Evolutionary conservation across 2,329 filamentous ascomycete species (phyloP).

Genomic region (Aspergillus ruber): DNA sequence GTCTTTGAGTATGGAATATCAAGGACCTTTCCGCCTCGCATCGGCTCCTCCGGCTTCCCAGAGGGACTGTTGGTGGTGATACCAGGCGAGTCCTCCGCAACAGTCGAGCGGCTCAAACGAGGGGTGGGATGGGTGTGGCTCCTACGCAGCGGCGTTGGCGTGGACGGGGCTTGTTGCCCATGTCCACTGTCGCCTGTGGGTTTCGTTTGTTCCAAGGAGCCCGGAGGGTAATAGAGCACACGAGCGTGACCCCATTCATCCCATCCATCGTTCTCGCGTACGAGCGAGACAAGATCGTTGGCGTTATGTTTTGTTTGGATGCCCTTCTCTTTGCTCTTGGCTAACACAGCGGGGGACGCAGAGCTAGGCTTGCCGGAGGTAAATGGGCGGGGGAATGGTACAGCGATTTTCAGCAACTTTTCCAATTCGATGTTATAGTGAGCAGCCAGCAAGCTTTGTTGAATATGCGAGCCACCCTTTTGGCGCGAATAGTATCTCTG

Average conservation of each 20-base stretch:
- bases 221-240: conserved; percentile 65
- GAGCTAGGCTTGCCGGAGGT: conserved; percentile 48
- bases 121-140: conserved; percentile 56
- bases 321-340: conserved; percentile 71
- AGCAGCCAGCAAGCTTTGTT: conserved; percentile 67
- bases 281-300: conserved; percentile 75
- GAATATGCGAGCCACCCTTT: conserved; percentile 62
- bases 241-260: conserved; percentile 74
- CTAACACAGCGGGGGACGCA: conserved; percentile 46
- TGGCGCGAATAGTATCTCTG: conserved; percentile 89
- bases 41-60: conserved; percentile 29
- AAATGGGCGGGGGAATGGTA: conserved; percentile 71
- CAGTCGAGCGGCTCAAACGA: conserved; percentile 40
- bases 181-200: conserved; percentile 19
- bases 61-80: conserved; percentile 39
- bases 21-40: conserved; percentile 48
- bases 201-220: conserved; percentile 28
- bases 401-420: conserved; percentile 73
- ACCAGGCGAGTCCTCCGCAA: conserved; percentile 45
- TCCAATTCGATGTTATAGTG: conserved; percentile 73
- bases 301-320: conserved; percentile 56
- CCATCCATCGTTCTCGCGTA: conserved; percentile 56
- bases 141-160: conserved; percentile 69
- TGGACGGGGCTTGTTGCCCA: conserved; percentile 52
- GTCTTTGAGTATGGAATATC: conserved; percentile 55